These are phyloP conservation scores for Tricholoma hemisulphureum DNA, from an alignment of 768 basidiomycete genomes.

Conservation along the genomic window DNA sequence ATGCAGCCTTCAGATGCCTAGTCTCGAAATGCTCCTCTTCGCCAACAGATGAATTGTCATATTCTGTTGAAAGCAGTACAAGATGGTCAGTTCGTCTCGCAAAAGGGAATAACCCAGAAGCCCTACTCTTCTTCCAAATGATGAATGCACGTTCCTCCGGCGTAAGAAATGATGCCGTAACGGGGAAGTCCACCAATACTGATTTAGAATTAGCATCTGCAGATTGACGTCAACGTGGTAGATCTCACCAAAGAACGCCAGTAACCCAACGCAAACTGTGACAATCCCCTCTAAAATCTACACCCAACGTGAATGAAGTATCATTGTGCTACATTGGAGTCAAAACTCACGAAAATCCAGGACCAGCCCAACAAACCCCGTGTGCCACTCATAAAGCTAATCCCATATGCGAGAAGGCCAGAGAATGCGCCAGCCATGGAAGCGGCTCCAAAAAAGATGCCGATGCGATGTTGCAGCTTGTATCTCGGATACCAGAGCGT, in stretches of 20 bases:
- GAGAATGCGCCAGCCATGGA: conserved; percentile 64
- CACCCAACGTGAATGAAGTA: neutral
- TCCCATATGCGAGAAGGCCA: conserved; percentile 55
- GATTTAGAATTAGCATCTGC: neutral
- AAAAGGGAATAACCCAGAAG: neutral
- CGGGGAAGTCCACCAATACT: conserved; percentile 65
- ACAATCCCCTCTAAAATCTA: conserved; percentile 65
- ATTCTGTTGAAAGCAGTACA: conserved; percentile 34
- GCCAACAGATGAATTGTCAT: conserved; percentile 52
- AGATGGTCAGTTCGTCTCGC: neutral
- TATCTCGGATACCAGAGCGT: conserved; percentile 70
- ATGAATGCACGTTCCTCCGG: conserved; percentile 57
- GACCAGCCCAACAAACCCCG: conserved; percentile 55
- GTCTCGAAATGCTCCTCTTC: conserved; percentile 61
- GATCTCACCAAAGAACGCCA: conserved; percentile 49
- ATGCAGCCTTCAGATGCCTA: conserved; percentile 51
- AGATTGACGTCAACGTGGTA: neutral
- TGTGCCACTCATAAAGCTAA: conserved; percentile 50
- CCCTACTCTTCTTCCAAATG: conserved; percentile 55
- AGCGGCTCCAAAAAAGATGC: conserved; percentile 64
- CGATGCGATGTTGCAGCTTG: conserved; percentile 57
- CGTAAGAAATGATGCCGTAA: conserved; percentile 58
- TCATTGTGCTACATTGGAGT: neutral
- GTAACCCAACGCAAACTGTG: conserved; percentile 54
- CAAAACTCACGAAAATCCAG: conserved; percentile 59